Conservation (phyloP, 176 grass and related monocot genomes). For the Cymbopogon citratus region DNA sequence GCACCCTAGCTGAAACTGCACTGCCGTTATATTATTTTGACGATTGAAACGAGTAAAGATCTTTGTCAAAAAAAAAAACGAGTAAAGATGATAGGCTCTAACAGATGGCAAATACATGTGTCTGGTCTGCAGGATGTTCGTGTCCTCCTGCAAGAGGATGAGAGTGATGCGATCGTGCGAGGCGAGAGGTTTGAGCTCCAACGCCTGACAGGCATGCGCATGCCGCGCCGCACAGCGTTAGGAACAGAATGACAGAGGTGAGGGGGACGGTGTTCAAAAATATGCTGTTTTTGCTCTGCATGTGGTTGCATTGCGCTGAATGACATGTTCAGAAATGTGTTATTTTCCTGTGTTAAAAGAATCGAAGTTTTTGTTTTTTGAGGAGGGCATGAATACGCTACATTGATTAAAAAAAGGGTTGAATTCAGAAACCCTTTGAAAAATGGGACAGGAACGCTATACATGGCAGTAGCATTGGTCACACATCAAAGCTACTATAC, state of each 20-base stretch:
- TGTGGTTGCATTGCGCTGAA: not conserved
- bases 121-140: slow-evolving; percentile 54
- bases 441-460: too few relatives aligned
- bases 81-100: too few relatives aligned
- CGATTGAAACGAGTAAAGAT: too few relatives aligned
- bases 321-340: not conserved
- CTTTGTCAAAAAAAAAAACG: too few relatives aligned
- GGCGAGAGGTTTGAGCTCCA: slow-evolving; percentile 64
- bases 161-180: slow-evolving; percentile 75
- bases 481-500: too few relatives aligned
- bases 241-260: not conserved
- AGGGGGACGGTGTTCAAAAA: not conserved
- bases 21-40: not conserved
- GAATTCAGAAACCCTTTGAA: too few relatives aligned
- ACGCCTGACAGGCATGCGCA: slow-evolving; percentile 10
- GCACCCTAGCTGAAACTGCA: not conserved
- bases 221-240: not conserved
- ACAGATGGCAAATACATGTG: not conserved
- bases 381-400: too few relatives aligned
- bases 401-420: too few relatives aligned
- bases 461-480: too few relatives aligned
- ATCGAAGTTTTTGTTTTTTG: too few relatives aligned
- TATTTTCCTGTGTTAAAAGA: too few relatives aligned
- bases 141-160: slow-evolving; percentile 79
- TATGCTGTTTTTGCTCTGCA: not conserved